These are phyloP conservation scores for Suillus spraguei DNA, from an alignment of 768 basidiomycete genomes.

Conservation along the genomic window DNA sequence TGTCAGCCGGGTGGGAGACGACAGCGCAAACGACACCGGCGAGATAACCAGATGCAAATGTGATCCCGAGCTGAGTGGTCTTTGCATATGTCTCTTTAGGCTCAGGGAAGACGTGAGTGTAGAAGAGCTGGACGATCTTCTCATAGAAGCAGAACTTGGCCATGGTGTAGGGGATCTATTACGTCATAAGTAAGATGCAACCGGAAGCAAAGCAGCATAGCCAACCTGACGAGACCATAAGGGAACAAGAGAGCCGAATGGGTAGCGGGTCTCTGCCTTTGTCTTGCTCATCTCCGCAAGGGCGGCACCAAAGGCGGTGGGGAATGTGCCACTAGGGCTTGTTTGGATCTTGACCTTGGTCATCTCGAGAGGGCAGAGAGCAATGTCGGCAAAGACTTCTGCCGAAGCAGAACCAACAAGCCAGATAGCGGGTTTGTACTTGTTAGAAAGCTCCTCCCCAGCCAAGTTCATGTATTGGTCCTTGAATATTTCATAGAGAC, in stretches of 20 bases:
- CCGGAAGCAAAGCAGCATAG: constrained; percentile 2
- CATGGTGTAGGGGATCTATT: constrained; percentile 96
- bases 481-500: constrained; percentile 98
- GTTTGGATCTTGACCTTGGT: constrained; percentile 92
- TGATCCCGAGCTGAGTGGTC: constrained; percentile 85
- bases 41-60: constrained; percentile 89
- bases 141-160: constrained; percentile 98
- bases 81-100: constrained; percentile 82
- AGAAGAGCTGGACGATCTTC: constrained; percentile 84
- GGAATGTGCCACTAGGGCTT: constrained; percentile 74
- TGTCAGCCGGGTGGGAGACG: constrained; percentile 96
- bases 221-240: constrained; percentile 87
- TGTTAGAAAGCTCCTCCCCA: constrained; percentile 76
- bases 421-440: constrained; percentile 92
- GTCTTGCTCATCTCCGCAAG: constrained; percentile 68
- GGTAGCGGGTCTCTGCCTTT: constrained; percentile 75
- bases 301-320: constrained; percentile 71
- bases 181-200: background rate
- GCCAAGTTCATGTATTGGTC: constrained; percentile 88
- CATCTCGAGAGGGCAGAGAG: constrained; percentile 95
- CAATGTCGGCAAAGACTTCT: constrained; percentile 95
- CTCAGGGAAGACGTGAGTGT: constrained; percentile 81
- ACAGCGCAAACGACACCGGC: constrained; percentile 95
- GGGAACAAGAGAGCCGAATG: constrained; percentile 83
- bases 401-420: constrained; percentile 92